Evolutionary conservation across 148 eudicot species (phyloP), one percentile per base, ranked within the genome.

Genomic region (Rhododendron williamsianum): DNA sequence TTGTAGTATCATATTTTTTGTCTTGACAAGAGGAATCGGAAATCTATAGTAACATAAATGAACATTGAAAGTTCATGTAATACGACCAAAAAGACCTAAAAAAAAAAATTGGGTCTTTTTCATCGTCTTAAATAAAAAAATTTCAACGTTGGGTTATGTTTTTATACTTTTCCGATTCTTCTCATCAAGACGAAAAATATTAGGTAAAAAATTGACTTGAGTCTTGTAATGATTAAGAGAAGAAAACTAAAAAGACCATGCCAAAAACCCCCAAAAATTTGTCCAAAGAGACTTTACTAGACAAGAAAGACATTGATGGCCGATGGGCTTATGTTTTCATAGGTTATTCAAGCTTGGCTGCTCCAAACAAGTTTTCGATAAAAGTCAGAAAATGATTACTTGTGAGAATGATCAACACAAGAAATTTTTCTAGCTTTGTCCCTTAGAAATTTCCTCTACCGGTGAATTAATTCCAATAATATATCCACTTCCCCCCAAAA

Each of bases 331-430:
- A 36, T 76, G n/a, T 38, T 76, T 76, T 0, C 36, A 5, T 38
- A 19, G 25, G 23, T 43, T 33, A 27, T 41, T 54, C 67, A 56
- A 81, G 71, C 36, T 56, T 9, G 69, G 82, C 67, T 8, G 27
- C 69, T 81, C 69, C 46, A 30, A 46, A n/a, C 54, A n/a, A 78
- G 16, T 78, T 77, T 9, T 43, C 0, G 15, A 11, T 25, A 9
- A 27, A 56, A 19, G 71, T 35, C 8, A 35, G 83, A 81, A 81
- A 81, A 81, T 80, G 71, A 81, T 71, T 54, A 54, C 45, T 81
- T 33, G 15, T 10, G 49, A 49, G 41, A n/a, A 13, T 80, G 41
- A 49, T 21, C 65, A 54, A 13, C 38, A 43, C 56, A 21, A 41
- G 8, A 25, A 78, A 51, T 1, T 80, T 15, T 80, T 30, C 65